Evolutionary conservation across 2,329 filamentous ascomycete genomes (phyloP), one percentile per base, ranked within the genome.

Genomic region (Echinosphaeria canescens): DNA sequence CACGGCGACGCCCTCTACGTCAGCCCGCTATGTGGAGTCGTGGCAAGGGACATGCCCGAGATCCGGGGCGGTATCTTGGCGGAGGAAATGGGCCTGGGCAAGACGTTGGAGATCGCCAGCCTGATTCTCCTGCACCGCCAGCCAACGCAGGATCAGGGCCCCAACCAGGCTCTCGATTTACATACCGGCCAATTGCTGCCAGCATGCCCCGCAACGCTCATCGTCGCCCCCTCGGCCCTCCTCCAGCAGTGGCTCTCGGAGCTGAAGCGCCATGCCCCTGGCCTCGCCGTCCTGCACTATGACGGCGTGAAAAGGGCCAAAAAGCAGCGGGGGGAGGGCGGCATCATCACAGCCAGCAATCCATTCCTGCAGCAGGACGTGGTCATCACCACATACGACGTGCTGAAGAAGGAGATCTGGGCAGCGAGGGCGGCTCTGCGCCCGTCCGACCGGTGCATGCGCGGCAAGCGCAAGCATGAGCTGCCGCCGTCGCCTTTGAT

Each of bases 351-450:
- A n/a, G n/a, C n/a, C n/a, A n/a, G n/a, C n/a, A n/a, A n/a, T n/a
- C n/a, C n/a, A n/a, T n/a, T n/a, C n/a, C 50, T 52, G 2, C 37
- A 41, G 0, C 56, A 62, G 14, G 66, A 75, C 35, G 54, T 75
- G 16, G 58, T 75, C 6, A 44, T 75, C 3, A 70, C 69, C 1
- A 74, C 68, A 0, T 75, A 75, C 42, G 59, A 59, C 26, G 66
- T 84, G 2, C 59, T 95, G n/a, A 65, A 74, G 1, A 56, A 61
- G 8, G 88, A 98, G 40, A 58, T 95, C 4, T 69, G 92, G 46
- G 84, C 74, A 41, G 68, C 81, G 1, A 69, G 92, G 46, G 84
- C 74, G 41, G 68, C 81, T 1, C 53, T 59, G 7, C 59, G 69
- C 8, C 68, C 71, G 7, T 80, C 84, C 0, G 60, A 73, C 24